phyloP scores from a whole-genome alignment of 441 rosid species.

The Erodium texanum region DNA sequence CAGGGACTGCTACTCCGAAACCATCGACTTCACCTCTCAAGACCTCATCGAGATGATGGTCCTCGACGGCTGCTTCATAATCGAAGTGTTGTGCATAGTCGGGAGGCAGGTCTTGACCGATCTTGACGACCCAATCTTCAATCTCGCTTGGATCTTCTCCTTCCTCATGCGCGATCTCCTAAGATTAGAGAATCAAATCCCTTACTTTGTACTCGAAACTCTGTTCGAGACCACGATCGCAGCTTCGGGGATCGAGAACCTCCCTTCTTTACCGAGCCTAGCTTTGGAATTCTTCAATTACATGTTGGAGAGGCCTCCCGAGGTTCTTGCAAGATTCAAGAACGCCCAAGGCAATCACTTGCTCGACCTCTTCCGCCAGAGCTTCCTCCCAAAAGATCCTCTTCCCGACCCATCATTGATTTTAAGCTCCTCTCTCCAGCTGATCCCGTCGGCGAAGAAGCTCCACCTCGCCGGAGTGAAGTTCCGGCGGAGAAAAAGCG shows the following conservation, averaged over 20 bases:
- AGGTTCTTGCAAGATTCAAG: neutral
- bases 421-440: neutral
- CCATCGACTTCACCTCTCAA: neutral
- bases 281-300: slow-evolving; percentile 1
- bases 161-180: no score
- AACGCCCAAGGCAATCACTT: neutral
- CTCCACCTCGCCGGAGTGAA: neutral
- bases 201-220: slow-evolving; percentile 16
- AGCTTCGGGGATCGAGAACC: neutral
- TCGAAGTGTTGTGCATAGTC: slow-evolving; percentile 18
- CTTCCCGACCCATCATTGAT: neutral
- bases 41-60: slow-evolving; percentile 22
- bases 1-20: slow-evolving; percentile 18
- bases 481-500: neutral
- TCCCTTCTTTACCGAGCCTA: neutral
- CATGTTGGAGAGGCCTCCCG: neutral
- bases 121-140: slow-evolving; percentile 19
- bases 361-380: neutral
- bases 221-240: neutral
- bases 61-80: slow-evolving; percentile 25
- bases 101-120: neutral
- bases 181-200: slow-evolving; percentile 25
- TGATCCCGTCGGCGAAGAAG: neutral
- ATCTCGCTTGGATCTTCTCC: no score
- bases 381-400: slow-evolving; percentile 1